phyloP scores from a whole-genome alignment of 2,329 filamentous ascomycete species.

The Cordyceps javanica region DNA sequence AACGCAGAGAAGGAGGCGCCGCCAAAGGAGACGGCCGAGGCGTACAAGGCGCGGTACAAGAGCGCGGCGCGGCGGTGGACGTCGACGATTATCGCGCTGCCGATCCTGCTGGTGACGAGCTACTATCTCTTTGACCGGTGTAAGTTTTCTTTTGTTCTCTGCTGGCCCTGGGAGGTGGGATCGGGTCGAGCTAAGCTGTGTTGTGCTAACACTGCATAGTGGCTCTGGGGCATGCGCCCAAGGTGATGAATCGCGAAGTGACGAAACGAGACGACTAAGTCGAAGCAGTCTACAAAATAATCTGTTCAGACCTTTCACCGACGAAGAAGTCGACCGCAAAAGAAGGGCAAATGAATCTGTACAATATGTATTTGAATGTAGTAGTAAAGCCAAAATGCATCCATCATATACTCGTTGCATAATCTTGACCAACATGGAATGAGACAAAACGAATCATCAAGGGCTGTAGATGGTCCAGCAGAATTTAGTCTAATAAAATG shows the following conservation, averaged over 20 bases:
- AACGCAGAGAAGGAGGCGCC: conserved; percentile 17
- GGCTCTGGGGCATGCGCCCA: conserved; percentile 25
- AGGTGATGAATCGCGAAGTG: conserved; percentile 17
- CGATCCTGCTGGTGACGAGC: conserved; percentile 49
- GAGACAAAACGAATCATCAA: no score
- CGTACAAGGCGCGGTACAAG: conserved; percentile 39
- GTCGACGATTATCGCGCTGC: conserved; percentile 44
- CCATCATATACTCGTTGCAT: not conserved
- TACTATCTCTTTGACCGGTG: conserved; percentile 47
- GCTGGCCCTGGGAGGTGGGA: no score
- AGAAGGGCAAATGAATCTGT: not conserved
- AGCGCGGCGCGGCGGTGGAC: conserved; percentile 39
- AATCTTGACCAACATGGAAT: no score
- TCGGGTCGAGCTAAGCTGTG: no score
- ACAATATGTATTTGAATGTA: not conserved
- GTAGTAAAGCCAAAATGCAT: not conserved
- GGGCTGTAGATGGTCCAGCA: no score
- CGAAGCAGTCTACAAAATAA: not conserved
- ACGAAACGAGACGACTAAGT: not conserved
- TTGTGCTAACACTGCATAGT: conserved; percentile 18
- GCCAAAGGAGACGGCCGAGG: conserved; percentile 21
- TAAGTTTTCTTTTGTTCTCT: conserved; percentile 24
- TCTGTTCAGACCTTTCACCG: no score
- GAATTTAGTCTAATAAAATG: no score
- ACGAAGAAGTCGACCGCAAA: not conserved